Percentiles rank a stretch among this genome's conserved stretches.
phyloP scores from a whole-genome alignment of 2,329 filamentous ascomycete genomes.

The Hypoxylon sp. region DNA sequence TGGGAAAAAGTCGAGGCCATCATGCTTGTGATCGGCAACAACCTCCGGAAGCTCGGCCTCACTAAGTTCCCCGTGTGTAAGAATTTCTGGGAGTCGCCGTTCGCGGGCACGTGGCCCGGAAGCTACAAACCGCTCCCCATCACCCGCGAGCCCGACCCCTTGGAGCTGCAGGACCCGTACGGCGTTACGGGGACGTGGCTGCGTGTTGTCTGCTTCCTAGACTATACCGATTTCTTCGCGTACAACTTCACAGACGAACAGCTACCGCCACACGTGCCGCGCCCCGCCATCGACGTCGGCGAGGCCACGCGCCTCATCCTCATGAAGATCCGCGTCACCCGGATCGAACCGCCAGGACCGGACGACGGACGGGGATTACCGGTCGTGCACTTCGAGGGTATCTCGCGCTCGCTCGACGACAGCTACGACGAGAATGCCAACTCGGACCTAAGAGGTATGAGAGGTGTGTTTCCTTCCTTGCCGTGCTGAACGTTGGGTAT shows the following conservation, averaged over 20 bases:
- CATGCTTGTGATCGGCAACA: slow-evolving; percentile 77
- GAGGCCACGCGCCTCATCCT: slow-evolving; percentile 80
- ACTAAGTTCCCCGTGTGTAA: slow-evolving; percentile 63
- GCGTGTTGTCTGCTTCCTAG: slow-evolving; percentile 70
- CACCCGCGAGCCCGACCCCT: slow-evolving; percentile 56
- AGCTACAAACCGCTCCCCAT: slow-evolving; percentile 62
- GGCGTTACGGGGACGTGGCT: slow-evolving; percentile 80
- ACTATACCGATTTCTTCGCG: slow-evolving; percentile 79
- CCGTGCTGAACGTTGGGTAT: background rate
- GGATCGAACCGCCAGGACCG: slow-evolving; percentile 71
- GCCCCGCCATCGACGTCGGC: slow-evolving; percentile 69
- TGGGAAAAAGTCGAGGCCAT: slow-evolving; percentile 87
- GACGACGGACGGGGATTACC: slow-evolving; percentile 72
- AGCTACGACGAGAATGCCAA: slow-evolving; percentile 78
- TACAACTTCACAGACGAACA: slow-evolving; percentile 75
- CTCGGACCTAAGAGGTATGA: slow-evolving; percentile 73
- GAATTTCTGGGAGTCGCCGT: slow-evolving; percentile 69
- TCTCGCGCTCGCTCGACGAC: slow-evolving; percentile 73
- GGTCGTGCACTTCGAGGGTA: slow-evolving; percentile 77
- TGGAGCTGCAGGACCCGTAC: slow-evolving; percentile 77
- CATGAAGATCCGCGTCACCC: slow-evolving; percentile 75
- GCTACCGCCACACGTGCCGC: slow-evolving; percentile 60
- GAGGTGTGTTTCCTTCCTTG: slow-evolving; percentile 47
- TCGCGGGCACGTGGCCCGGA: slow-evolving; percentile 68
- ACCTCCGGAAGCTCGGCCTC: slow-evolving; percentile 67